Evolutionary conservation across 345 rosid genomes (phyloP).

Genomic region (Citrus medica): DNA sequence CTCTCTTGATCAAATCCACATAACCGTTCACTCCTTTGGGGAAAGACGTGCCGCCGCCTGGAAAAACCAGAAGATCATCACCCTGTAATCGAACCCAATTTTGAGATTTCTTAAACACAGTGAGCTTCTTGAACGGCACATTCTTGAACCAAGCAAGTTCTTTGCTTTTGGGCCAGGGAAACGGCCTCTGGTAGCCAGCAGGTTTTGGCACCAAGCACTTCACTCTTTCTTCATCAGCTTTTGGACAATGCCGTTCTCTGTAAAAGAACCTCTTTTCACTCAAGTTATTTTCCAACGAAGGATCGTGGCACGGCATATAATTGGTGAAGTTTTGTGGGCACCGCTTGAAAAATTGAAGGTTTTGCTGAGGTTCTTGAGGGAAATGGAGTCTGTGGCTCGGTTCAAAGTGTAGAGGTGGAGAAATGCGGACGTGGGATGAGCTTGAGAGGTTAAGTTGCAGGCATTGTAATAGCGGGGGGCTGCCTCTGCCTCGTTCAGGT

Average conservation of each 20-base stretch:
- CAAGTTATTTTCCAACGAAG: constrained; percentile 33
- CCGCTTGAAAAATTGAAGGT: constrained; percentile 20
- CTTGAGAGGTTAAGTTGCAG: constrained; percentile 16
- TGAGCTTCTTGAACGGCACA: constrained; percentile 52
- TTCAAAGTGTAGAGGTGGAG: constrained; percentile 33
- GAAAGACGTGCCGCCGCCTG: constrained; percentile 79
- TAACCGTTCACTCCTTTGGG: constrained; percentile 55
- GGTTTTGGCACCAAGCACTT: constrained; percentile 61
- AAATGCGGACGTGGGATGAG: background rate
- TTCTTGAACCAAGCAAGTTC: constrained; percentile 54
- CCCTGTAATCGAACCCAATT: constrained; percentile 62
- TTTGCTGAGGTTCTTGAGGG: constrained; percentile 14
- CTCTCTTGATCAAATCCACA: constrained; percentile 37
- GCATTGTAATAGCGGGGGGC: constrained; percentile 12
- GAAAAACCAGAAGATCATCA: constrained; percentile 48
- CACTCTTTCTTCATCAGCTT: constrained; percentile 18
- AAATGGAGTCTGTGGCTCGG: constrained; percentile 34
- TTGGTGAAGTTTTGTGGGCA: constrained; percentile 57
- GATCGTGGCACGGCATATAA: constrained; percentile 64
- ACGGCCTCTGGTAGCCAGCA: constrained; percentile 46
- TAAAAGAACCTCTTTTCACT: constrained; percentile 30
- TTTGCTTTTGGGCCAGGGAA: constrained; percentile 64
- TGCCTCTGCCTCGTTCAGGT: too few relatives aligned
- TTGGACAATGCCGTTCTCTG: constrained; percentile 65
- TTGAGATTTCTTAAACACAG: constrained; percentile 48